Evolutionary conservation across 495 filamentous ascomycete genomes (phyloP).

Genomic region (Bacidia gigantensis): DNA sequence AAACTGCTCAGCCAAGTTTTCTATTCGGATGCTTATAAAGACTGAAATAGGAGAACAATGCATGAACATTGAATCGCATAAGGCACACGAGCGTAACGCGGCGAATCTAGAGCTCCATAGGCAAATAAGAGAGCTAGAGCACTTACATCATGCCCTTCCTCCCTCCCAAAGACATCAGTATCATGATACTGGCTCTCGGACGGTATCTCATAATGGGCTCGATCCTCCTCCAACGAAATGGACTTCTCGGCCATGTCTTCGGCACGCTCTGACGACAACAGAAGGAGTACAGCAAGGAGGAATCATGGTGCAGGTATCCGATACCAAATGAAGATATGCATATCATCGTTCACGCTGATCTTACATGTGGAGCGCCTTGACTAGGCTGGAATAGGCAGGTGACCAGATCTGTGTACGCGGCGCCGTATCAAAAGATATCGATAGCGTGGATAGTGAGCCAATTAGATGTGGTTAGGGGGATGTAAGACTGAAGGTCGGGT

Average conservation of each 20-base stretch:
- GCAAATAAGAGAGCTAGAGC: neutral
- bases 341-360: neutral
- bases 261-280: neutral
- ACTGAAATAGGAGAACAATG: too few relatives aligned
- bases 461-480: too few relatives aligned
- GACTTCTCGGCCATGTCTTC: slow-evolving; percentile 9
- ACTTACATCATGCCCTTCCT: slow-evolving; percentile 24
- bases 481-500: too few relatives aligned
- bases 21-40: neutral
- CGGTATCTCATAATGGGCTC: slow-evolving; percentile 1
- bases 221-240: slow-evolving; percentile 7
- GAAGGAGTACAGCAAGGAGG: neutral
- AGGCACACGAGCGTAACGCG: neutral
- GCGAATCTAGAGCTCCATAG: neutral
- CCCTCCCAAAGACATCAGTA: slow-evolving; percentile 24
- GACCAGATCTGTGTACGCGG: too few relatives aligned
- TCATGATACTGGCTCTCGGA: slow-evolving; percentile 13
- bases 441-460: too few relatives aligned
- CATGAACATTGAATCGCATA: neutral
- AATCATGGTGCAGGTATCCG: neutral
- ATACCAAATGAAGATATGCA: neutral
- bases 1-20: neutral
- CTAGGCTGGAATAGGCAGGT: too few relatives aligned
- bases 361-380: too few relatives aligned
- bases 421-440: too few relatives aligned